These are phyloP conservation scores for Penicillium sp. DNA, from an alignment of 2,329 filamentous ascomycete genomes.

Conservation along the genomic window DNA sequence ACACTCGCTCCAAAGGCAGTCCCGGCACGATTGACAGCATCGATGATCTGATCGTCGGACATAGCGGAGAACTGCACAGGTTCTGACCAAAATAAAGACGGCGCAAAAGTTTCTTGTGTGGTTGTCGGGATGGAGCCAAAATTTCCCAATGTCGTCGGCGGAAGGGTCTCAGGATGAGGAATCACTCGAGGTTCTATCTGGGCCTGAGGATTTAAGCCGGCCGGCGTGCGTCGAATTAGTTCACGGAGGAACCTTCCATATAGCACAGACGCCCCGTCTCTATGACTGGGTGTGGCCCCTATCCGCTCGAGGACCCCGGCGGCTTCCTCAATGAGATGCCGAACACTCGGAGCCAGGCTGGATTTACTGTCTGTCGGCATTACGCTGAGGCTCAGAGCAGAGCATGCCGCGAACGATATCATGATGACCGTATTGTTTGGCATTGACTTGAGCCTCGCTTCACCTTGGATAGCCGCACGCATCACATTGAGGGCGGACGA, in stretches of 20 bases:
- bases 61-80: constrained; percentile 69
- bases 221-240: constrained; percentile 46
- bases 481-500: constrained; percentile 76
- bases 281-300: constrained; percentile 67
- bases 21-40: constrained; percentile 67
- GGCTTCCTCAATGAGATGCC: constrained; percentile 69
- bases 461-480: constrained; percentile 73
- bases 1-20: constrained; percentile 62
- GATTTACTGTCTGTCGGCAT: constrained; percentile 61
- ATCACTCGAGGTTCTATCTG: constrained; percentile 16
- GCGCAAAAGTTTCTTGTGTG: constrained; percentile 33
- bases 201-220: constrained; percentile 24
- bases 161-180: constrained; percentile 19
- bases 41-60: constrained; percentile 71
- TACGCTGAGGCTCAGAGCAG: constrained; percentile 67
- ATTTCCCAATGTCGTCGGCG: constrained; percentile 20
- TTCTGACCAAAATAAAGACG: constrained; percentile 51
- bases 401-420: constrained; percentile 76
- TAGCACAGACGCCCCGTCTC: constrained; percentile 68
- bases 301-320: constrained; percentile 72
- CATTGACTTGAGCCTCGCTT: constrained; percentile 72
- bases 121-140: constrained; percentile 29
- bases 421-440: constrained; percentile 80
- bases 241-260: constrained; percentile 63
- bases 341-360: constrained; percentile 65